Base-by-base conservation (phyloP, 768 basidiomycete genomes). In the Tricholoma sp. region DNA sequence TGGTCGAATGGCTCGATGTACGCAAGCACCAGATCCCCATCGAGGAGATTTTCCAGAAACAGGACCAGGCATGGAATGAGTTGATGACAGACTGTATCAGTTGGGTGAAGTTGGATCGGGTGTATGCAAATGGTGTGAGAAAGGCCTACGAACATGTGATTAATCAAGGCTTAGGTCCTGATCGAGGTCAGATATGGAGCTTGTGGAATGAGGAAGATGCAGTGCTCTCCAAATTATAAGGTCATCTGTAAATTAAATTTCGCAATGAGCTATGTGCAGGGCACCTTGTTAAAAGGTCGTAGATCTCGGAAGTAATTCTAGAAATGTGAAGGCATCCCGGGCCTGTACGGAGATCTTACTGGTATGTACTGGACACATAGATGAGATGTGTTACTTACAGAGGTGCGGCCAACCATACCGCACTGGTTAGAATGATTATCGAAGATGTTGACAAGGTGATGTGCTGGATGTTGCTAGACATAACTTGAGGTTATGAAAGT, bases 1-100 rank as follows among this genome's bases (percentile, higher is more conserved):
- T 83, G 83, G 77, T 78, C 2, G 83, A 86, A 67, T 88, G 87
- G 87, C 72, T 88, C 2, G 74, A 78, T 43, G 71, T 77, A 19
- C 83, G 85, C 12, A 76, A 72, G 63, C 70, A 71, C 50, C 76
- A 84, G 59, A 69, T 86, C 1, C 67, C 78, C 0, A 60, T 76
- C 0, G 50, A 64, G 11, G 75, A 82, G 56, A 84, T 88, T 50
- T 74, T 77, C 41, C 55, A 54, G 9, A 64, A 79, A 59, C 87
- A 88, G 64, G 71, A 74, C 47, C 49, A 68, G 9, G 87, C 83
- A 5, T 88, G 86, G 86, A 70, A 64, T n/a, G 77, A 71, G 24
- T 65, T 88, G 53, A 83, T 88, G 81, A 61, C 57, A 41, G 83
- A 85, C 59, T 81, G 83, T 59, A 60, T 60, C 35, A 64, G 63